Conservation (phyloP, 805 yeast species). For the Cyberlindnera lachancei region DNA sequence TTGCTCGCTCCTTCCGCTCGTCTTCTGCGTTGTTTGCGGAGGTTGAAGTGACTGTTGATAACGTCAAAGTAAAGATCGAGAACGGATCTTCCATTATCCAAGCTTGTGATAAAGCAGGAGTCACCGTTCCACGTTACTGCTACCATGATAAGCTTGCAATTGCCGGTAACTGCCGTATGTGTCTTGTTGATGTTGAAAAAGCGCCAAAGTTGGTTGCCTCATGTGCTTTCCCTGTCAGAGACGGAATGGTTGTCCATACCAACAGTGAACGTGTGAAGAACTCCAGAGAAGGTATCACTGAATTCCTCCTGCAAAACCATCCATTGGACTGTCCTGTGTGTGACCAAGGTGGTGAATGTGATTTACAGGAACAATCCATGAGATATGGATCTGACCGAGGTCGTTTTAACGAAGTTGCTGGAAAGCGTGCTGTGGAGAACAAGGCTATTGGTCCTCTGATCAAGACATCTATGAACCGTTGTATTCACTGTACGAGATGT, state of each 20-base stretch:
- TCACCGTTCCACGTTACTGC: constrained; percentile 81
- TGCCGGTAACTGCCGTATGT: constrained; percentile 93
- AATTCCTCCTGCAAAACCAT: constrained; percentile 80
- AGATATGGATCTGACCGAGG: constrained; percentile 85
- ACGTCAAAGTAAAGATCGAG: constrained; percentile 67
- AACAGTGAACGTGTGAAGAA: constrained; percentile 69
- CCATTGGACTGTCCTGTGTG: constrained; percentile 91
- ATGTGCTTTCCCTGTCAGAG: constrained; percentile 87
- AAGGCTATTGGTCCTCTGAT: constrained; percentile 86
- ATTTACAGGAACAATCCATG: constrained; percentile 78
- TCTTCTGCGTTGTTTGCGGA: constrained; percentile 37
- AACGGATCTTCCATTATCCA: constrained; percentile 85
- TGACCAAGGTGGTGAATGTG: constrained; percentile 95
- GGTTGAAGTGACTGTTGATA: constrained; percentile 54
- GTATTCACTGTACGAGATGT: constrained; percentile 89
- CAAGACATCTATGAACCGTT: constrained; percentile 86
- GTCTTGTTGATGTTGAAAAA: constrained; percentile 81
- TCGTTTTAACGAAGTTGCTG: constrained; percentile 70
- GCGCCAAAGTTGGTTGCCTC: constrained; percentile 88
- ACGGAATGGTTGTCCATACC: constrained; percentile 83
- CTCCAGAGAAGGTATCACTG: constrained; percentile 87
- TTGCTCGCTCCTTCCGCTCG: constrained; percentile 25
- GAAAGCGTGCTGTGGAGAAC: constrained; percentile 87
- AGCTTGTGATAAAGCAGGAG: constrained; percentile 90
- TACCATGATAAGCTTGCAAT: constrained; percentile 86